Evolutionary conservation across 139 green algal genomes (phyloP), one percentile per base, ranked within the genome.

Genomic region (Trebouxia sp.): DNA sequence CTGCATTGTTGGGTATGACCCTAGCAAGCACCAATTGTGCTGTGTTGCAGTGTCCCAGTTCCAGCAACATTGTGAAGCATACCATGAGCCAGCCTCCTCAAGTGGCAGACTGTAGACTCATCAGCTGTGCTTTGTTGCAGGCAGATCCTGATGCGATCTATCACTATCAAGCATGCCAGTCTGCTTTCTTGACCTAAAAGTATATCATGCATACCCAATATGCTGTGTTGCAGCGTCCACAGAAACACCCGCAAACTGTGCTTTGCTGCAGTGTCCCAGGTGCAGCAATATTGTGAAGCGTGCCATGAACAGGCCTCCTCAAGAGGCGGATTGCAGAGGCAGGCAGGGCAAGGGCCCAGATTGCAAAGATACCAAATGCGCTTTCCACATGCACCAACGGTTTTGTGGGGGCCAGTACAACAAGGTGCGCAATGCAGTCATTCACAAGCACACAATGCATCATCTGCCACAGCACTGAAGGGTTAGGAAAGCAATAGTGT

Each of bases 221-320:
- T 88, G 8, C 80, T 75, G 69, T 90, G 84, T 81, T 50, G 65
- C 35, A 80, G 82, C 41, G 41, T 76, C 24, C 67, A 67, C 22
- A 86, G 83, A 81, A 89, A 17, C 24, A 24, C 26, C 86, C 87
- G 58, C 85, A 48, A 39, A 17, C 5, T 67, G 56, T 35, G 26
- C 17, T 7, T 7, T 72, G 62, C 6, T 72, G 62, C 35, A 72
- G 62, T 93, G 89, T 66, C 42, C 85, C 39, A 85, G 66, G 24
- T 93, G 88, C 76, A 76, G 74, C 30, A 78, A 87, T 66, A 20
- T 86, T 38, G 83, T 94, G 30, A 90, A 91, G 83, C 79, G 91
- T 1, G 79, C 91, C 67, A 92, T 89, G 79, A 95, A 95, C 85
- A 80, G 91, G 8, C 65, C 62, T 26, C 91, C 91, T 41, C 91